Percentiles rank a stretch among this genome's conserved stretches.
phyloP scores from a whole-genome alignment of 805 yeast genomes.

The Blastobotrys chiropterorum region DNA sequence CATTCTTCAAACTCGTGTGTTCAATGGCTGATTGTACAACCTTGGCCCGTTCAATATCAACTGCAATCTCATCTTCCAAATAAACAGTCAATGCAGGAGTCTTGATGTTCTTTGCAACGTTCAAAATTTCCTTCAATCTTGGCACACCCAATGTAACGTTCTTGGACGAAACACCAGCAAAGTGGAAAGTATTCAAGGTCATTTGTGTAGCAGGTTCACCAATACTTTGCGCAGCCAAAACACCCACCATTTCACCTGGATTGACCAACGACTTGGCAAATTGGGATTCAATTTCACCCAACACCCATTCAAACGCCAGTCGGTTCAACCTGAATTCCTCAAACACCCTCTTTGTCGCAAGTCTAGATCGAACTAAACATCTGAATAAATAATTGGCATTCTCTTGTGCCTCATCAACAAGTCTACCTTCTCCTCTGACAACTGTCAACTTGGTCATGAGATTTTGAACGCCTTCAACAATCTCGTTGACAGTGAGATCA shows the following conservation, averaged over 20 bases:
- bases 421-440: constrained; percentile 71
- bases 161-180: constrained; percentile 99
- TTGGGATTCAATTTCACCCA: constrained; percentile 91
- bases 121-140: constrained; percentile 97
- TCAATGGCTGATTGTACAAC: constrained; percentile 94
- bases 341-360: constrained; percentile 83
- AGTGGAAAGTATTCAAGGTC: constrained; percentile 95
- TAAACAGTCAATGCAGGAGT: constrained; percentile 99
- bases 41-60: constrained; percentile 90
- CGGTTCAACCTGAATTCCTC: constrained; percentile 83
- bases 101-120: constrained; percentile 96
- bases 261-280: constrained; percentile 86
- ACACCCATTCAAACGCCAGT: constrained; percentile 90
- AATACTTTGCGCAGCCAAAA: constrained; percentile 94
- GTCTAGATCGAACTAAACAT: constrained; percentile 85
- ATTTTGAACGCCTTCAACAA: constrained; percentile 63
- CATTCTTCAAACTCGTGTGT: constrained; percentile 90
- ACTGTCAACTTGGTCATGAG: constrained; percentile 57
- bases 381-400: constrained; percentile 89
- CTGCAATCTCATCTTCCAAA: constrained; percentile 69
- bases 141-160: constrained; percentile 99
- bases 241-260: constrained; percentile 98
- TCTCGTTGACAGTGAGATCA: constrained; percentile 78
- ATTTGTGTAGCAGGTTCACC: constrained; percentile 99
- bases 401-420: constrained; percentile 78